Evolutionary conservation across 2,329 filamentous ascomycete genomes (phyloP).

Genomic region (Pseudogymnoascus destructans): DNA sequence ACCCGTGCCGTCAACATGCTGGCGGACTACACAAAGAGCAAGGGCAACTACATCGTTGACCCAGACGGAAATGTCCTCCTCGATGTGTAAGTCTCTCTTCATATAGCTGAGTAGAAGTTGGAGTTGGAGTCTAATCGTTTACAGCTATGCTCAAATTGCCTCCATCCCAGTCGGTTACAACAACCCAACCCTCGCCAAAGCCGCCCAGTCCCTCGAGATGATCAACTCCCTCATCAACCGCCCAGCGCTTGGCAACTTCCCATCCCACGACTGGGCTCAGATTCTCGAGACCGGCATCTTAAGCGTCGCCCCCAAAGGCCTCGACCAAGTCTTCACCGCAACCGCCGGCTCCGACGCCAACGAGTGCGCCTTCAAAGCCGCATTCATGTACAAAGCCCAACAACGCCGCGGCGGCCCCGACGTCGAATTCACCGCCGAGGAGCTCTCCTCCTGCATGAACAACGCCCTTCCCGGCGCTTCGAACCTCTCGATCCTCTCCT

Average conservation of each 20-base stretch:
- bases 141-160: constrained; percentile 64
- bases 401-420: constrained; percentile 51
- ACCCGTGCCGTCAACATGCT: constrained; percentile 40
- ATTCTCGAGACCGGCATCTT: constrained; percentile 60
- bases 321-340: constrained; percentile 70
- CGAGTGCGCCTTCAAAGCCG: constrained; percentile 75
- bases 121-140: background rate
- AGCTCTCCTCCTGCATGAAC: constrained; percentile 53
- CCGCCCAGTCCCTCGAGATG: constrained; percentile 59
- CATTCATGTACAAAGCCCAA: constrained; percentile 69
- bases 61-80: constrained; percentile 37
- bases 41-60: constrained; percentile 40
- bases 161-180: constrained; percentile 77
- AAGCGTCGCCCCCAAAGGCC: constrained; percentile 57
- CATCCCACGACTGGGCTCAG: constrained; percentile 59
- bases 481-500: constrained; percentile 64
- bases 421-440: constrained; percentile 58
- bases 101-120: background rate
- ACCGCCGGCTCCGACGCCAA: constrained; percentile 72
- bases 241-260: constrained; percentile 70
- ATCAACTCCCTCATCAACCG: constrained; percentile 62
- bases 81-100: constrained; percentile 32
- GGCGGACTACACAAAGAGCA: constrained; percentile 39
- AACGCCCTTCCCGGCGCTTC: constrained; percentile 64
- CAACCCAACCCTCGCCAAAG: constrained; percentile 54